Conservation (phyloP, 768 basidiomycete species). For the Auriscalpium microsporum region DNA sequence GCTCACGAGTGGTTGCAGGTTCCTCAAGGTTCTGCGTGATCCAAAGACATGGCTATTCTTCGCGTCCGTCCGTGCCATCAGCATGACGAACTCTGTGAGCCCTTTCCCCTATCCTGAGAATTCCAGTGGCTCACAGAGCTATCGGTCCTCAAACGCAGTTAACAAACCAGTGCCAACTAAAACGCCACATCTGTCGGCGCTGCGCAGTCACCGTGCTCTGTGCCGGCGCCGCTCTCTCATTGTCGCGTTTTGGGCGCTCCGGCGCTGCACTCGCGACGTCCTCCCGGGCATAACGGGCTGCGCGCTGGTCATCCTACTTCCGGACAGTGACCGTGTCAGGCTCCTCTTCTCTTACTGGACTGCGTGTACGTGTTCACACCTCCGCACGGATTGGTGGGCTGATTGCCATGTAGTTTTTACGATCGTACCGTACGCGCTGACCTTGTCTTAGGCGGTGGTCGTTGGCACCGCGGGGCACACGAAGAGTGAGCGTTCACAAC, state of each 20-base stretch:
- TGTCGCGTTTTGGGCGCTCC: constrained; percentile 47
- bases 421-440: constrained; percentile 57
- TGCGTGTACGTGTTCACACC: constrained; percentile 38
- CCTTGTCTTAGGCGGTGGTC: constrained; percentile 61
- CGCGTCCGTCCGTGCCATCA: constrained; percentile 51
- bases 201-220: too few species aligned
- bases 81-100: constrained; percentile 59
- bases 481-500: too few species aligned
- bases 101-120: background rate
- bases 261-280: constrained; percentile 55
- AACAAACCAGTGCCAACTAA: too few species aligned
- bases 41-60: constrained; percentile 71
- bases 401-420: constrained; percentile 39
- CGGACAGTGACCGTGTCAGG: constrained; percentile 56
- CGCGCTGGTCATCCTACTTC: constrained; percentile 58
- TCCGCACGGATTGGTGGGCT: background rate
- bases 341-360: constrained; percentile 72
- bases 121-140: background rate
- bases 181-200: too few species aligned
- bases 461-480: constrained; percentile 67
- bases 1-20: constrained; percentile 28
- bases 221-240: too few species aligned
- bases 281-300: constrained; percentile 62
- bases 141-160: constrained; percentile 18
- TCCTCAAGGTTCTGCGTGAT: constrained; percentile 60